phyloP scores from a whole-genome alignment of 2,329 filamentous ascomycete genomes.

The Bipolaris zeicola region DNA sequence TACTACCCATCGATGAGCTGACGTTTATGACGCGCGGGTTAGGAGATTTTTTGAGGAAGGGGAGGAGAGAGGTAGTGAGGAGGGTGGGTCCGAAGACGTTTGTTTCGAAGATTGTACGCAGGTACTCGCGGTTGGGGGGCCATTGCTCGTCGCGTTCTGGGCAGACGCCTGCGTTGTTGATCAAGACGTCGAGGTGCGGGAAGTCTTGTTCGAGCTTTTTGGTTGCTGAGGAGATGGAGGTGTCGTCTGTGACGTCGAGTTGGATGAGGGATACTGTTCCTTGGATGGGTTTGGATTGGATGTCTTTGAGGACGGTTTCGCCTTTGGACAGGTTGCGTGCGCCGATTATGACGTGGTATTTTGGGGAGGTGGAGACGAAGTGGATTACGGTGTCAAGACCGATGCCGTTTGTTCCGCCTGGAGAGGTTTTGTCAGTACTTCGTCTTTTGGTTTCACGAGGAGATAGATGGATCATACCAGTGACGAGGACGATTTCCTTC shows the following conservation, averaged over 20 bases:
- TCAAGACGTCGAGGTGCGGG: slow-evolving; percentile 71
- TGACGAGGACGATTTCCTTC: slow-evolving; percentile 39
- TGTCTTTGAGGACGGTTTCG: slow-evolving; percentile 34
- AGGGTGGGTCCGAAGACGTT: slow-evolving; percentile 47
- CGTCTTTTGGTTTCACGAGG: not conserved
- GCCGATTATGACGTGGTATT: slow-evolving; percentile 47
- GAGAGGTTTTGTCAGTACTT: slow-evolving; percentile 10
- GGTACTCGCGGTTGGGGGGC: slow-evolving; percentile 17
- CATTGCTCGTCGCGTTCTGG: slow-evolving; percentile 12
- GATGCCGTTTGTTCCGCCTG: slow-evolving; percentile 46
- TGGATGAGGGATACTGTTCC: slow-evolving; percentile 42
- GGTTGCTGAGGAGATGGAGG: slow-evolving; percentile 42
- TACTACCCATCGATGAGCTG: slow-evolving; percentile 42
- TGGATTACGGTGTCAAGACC: slow-evolving; percentile 43
- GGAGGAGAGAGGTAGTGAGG: slow-evolving; percentile 40
- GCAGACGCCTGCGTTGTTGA: slow-evolving; percentile 80
- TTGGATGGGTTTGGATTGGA: slow-evolving; percentile 32
- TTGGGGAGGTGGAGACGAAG: slow-evolving; percentile 32
- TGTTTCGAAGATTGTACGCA: slow-evolving; percentile 41
- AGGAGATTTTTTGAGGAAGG: slow-evolving; percentile 42
- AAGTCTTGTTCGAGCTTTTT: slow-evolving; percentile 38
- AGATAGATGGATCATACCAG: slow-evolving; percentile 17
- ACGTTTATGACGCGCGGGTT: slow-evolving; percentile 46
- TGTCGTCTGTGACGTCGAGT: slow-evolving; percentile 45
- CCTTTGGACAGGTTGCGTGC: slow-evolving; percentile 42